Base-by-base conservation (phyloP, 169 alveolate species). In the Plasmodium fragile region DNA sequence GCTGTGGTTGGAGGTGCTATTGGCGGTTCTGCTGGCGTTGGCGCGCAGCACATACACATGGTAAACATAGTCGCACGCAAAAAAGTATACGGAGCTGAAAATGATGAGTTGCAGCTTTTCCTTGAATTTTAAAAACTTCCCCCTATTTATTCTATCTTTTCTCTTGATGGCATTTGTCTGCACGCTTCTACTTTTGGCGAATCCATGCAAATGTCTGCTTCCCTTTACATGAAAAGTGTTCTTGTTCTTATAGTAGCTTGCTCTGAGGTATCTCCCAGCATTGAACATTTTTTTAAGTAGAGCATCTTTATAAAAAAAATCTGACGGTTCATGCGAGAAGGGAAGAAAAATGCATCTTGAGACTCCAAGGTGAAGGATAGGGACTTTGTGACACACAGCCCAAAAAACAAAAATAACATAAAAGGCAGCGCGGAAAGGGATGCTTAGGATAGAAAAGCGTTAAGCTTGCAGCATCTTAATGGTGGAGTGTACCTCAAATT, bases 51-150 rank as follows among this genome's bases (percentile, higher is more conserved):
- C 73, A 69, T 69, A 91, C 43, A 80, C 92, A 41, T 91, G 94
- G 77, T 91, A 91, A 32, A 91, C 25, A 81, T 80, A 91, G 55
- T 91, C 94, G 36, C 78, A 65, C 13, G 92, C 52, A 69, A 91
- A 81, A 81, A 91, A 72, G 78, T 91, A 91, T 8, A 91, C n/a
- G 25, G 94, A 91, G n/a, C 85, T 80, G 82, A 80, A 91, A 91
- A 91, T 16, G 75, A 91, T 39, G 52, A 91, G 75, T 43, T 91
- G 81, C 25, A 91, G n/a, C 75, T 80, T 91, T 91, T 91, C 94
- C 82, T 34, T 91, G 3, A 91, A 39, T 71, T 91, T 45, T 80
- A 91, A 16, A n/a, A 70, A 70, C 53, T 32, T 91, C 65, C 82
- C 92, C 43, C 32, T 25, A 39, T 30, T 78, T 87, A 87, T 13